Percentiles rank a stretch among this genome's conserved stretches.
Conservation (phyloP, 2,329 filamentous ascomycete genomes). For the Harringtonia lauricola region DNA sequence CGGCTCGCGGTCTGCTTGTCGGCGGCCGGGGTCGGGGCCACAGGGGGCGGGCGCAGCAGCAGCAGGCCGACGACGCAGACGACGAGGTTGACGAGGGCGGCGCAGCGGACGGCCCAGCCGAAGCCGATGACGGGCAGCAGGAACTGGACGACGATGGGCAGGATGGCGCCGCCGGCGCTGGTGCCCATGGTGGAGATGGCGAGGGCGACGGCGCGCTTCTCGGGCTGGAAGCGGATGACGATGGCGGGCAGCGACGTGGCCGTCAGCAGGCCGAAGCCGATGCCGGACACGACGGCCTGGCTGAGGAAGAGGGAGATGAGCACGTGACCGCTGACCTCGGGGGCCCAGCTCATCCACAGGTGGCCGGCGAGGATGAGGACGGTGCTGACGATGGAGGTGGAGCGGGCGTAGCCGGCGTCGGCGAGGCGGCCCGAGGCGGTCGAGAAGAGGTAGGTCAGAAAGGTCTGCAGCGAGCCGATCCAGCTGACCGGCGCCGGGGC, state of each 20-base stretch:
- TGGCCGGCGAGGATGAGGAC: slow-evolving; percentile 32
- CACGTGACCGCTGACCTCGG: neutral
- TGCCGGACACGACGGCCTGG: slow-evolving; percentile 42
- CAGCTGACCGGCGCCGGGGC: slow-evolving; percentile 29
- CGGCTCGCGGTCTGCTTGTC: slow-evolving; percentile 15
- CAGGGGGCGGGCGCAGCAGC: slow-evolving; percentile 28
- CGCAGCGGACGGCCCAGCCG: slow-evolving; percentile 50
- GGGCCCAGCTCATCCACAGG: slow-evolving; percentile 26
- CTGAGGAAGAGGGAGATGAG: slow-evolving; percentile 29
- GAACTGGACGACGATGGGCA: slow-evolving; percentile 45
- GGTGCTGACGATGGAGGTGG: slow-evolving; percentile 28
- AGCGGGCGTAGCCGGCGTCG: slow-evolving; percentile 36
- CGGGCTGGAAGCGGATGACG: slow-evolving; percentile 41
- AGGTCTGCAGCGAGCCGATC: slow-evolving; percentile 40
- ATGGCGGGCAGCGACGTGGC: slow-evolving; percentile 40
- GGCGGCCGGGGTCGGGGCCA: neutral
- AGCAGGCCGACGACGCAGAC: slow-evolving; percentile 28
- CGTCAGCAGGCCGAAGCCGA: slow-evolving; percentile 44
- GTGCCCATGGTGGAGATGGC: slow-evolving; percentile 49
- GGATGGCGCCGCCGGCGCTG: slow-evolving; percentile 51
- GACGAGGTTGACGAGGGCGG: slow-evolving; percentile 48
- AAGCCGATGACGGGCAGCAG: slow-evolving; percentile 53
- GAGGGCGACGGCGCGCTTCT: slow-evolving; percentile 42
- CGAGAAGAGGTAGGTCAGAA: slow-evolving; percentile 37
- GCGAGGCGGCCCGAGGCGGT: slow-evolving; percentile 36